phyloP scores from a whole-genome alignment of 495 filamentous ascomycete genomes.

The Penicillium arizonense region DNA sequence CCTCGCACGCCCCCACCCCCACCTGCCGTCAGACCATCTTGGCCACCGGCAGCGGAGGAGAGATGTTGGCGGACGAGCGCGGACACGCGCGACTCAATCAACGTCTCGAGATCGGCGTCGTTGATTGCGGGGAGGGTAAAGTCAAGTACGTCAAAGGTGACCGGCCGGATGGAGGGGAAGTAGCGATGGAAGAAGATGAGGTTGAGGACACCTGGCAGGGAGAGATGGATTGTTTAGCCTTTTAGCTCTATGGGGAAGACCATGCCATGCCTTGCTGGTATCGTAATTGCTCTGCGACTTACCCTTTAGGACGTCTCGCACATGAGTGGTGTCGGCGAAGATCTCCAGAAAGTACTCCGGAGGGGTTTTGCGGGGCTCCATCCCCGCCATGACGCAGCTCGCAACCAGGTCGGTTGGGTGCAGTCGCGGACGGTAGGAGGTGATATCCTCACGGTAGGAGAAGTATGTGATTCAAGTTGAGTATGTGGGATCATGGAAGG shows the following conservation, averaged over 20 bases:
- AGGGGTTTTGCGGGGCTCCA: conserved; percentile 61
- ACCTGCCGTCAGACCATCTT: conserved; percentile 45
- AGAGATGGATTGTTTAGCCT: neutral
- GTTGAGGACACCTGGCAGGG: conserved; percentile 74
- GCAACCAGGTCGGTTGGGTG: conserved; percentile 4
- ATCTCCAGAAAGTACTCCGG: conserved; percentile 84
- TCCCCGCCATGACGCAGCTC: conserved; percentile 32
- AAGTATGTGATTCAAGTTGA: neutral
- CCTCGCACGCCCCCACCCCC: conserved; percentile 57
- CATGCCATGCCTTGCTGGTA: too few relatives aligned
- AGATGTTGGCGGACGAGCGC: conserved; percentile 65
- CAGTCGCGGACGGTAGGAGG: neutral
- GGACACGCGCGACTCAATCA: conserved; percentile 84
- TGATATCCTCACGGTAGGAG: neutral
- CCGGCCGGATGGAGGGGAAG: conserved; percentile 83
- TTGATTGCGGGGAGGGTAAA: conserved; percentile 86
- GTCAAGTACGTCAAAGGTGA: conserved; percentile 85
- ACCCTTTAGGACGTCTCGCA: conserved; percentile 94
- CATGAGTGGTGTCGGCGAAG: conserved; percentile 75
- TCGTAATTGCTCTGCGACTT: neutral
- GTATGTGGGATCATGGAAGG: conserved; percentile 8
- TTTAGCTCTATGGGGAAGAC: neutral
- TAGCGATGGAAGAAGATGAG: conserved; percentile 99
- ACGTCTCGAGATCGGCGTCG: conserved; percentile 82
- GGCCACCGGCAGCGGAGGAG: conserved; percentile 44